phyloP scores from a whole-genome alignment of 1,139 yeast genomes.

The Kluyveromyces marxianus region DNA sequence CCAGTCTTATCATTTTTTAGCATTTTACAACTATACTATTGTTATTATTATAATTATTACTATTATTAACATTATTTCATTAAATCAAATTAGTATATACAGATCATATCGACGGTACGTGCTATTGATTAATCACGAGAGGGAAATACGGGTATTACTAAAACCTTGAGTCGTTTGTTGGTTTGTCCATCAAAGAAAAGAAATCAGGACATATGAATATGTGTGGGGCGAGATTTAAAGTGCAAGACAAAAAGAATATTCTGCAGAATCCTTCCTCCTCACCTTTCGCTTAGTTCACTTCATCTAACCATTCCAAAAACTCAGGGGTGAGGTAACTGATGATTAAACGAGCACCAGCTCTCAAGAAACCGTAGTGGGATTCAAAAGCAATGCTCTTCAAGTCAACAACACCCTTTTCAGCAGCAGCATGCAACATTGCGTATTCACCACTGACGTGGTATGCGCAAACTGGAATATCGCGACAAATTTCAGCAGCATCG shows the following conservation, averaged over 20 bases:
- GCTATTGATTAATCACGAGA: no score
- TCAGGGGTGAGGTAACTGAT: slow-evolving; percentile 95
- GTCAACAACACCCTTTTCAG: slow-evolving; percentile 90
- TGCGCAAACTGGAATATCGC: slow-evolving; percentile 84
- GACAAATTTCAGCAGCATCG: slow-evolving; percentile 78
- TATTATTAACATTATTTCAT: neutral
- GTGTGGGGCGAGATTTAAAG: no score
- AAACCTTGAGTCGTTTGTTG: neutral
- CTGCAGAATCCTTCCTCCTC: neutral
- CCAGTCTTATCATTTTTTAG: neutral
- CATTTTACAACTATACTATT: neutral
- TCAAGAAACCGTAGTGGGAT: slow-evolving; percentile 79
- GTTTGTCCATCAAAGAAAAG: no score
- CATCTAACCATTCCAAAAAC: slow-evolving; percentile 81
- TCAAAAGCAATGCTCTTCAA: slow-evolving; percentile 86
- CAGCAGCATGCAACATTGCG: slow-evolving; percentile 98
- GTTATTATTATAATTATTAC: neutral
- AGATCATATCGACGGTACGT: neutral
- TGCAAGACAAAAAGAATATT: neutral
- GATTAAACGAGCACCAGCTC: slow-evolving; percentile 94
- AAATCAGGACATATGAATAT: no score
- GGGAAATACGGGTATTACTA: neutral
- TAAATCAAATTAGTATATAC: neutral
- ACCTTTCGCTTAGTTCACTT: neutral
- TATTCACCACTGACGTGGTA: slow-evolving; percentile 97